Conservation (phyloP, 352 stramenopile species). For the Aphanomyces invadans region DNA sequence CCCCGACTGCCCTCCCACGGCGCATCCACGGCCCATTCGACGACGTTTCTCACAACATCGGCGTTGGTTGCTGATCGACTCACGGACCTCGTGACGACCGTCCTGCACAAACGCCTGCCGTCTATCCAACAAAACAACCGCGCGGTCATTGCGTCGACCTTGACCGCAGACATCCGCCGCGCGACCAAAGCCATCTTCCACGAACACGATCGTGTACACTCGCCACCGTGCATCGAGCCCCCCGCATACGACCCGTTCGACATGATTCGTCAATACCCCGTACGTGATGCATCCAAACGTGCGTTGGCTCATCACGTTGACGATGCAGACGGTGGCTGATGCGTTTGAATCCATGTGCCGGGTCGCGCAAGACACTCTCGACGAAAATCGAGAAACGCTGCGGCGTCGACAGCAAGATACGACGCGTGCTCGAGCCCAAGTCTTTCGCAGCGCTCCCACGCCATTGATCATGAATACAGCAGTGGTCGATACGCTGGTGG, state of each 20-base stretch:
- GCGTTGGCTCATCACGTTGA: neutral
- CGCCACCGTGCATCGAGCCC: neutral
- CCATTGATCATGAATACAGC: neutral
- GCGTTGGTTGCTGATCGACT: neutral
- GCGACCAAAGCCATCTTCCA: neutral
- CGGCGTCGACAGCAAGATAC: neutral
- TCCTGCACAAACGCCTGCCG: neutral
- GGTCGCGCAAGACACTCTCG: neutral
- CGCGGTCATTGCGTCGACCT: neutral
- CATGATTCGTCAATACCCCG: neutral
- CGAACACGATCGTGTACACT: neutral
- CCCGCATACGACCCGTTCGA: slow-evolving; percentile 16
- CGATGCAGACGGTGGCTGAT: slow-evolving; percentile 6
- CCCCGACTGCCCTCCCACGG: neutral
- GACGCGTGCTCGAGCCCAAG: neutral
- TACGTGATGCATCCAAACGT: neutral
- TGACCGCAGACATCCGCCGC: neutral
- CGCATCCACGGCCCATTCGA: neutral
- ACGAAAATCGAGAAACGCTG: neutral
- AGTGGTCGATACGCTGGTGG: neutral
- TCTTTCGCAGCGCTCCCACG: neutral
- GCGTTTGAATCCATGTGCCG: neutral
- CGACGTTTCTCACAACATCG: neutral
- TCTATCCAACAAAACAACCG: neutral
- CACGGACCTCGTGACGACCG: neutral